These are phyloP conservation scores for Mucor irregularis DNA, from an alignment of 371 early-diverging fungal genomes.

Conservation along the genomic window DNA sequence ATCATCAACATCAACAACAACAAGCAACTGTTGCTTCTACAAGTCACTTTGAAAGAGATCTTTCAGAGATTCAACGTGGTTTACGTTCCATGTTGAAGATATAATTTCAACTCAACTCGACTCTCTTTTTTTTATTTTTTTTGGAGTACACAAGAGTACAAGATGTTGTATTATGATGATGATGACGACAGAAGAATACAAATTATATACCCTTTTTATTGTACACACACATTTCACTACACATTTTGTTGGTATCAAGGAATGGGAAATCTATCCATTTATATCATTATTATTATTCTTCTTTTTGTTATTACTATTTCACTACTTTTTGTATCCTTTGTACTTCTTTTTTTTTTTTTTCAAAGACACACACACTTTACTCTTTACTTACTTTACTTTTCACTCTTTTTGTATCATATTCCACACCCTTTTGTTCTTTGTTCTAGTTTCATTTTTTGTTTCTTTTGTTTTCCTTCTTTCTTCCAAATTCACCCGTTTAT, in stretches of 20 bases:
- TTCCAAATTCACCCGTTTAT: slow-evolving; percentile 4
- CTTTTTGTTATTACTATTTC: too few species aligned
- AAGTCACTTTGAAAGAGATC: slow-evolving; percentile 20
- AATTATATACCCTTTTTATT: too few species aligned
- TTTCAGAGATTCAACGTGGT: slow-evolving; percentile 47
- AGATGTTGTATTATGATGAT: neutral
- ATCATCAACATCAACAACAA: slow-evolving; percentile 1
- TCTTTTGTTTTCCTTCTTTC: neutral
- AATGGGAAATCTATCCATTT: too few species aligned
- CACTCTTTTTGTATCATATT: slow-evolving; percentile 5
- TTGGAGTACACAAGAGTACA: too few species aligned
- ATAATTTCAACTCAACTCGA: slow-evolving; percentile 11
- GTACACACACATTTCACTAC: too few species aligned
- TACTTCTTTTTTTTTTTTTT: slow-evolving; percentile 13
- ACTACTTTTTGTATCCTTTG: too few species aligned
- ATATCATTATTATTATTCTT: too few species aligned
- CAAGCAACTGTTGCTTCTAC: slow-evolving; percentile 7
- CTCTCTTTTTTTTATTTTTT: neutral
- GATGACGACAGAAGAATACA: too few species aligned
- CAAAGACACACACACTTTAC: neutral
- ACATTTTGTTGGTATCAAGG: too few species aligned
- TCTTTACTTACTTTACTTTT: too few species aligned
- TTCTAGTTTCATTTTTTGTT: neutral
- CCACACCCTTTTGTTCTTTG: neutral
- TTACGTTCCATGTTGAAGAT: slow-evolving; percentile 47